These are phyloP conservation scores for Nemania diffusa DNA, from an alignment of 2,329 filamentous ascomycete genomes.

Conservation along the genomic window DNA sequence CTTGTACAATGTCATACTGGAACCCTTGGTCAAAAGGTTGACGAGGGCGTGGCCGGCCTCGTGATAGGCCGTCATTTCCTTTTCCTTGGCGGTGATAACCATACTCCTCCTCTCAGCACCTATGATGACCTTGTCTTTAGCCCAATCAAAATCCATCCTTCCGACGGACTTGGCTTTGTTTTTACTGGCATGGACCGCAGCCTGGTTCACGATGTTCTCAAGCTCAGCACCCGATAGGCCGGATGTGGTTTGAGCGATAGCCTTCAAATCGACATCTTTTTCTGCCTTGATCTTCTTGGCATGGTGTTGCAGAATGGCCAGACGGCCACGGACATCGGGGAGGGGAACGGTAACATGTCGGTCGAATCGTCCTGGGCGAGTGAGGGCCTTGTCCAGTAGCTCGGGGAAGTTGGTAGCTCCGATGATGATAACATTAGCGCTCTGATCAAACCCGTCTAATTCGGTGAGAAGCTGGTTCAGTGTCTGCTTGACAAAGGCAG, in stretches of 20 bases:
- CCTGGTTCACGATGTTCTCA: conserved; percentile 96
- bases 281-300: conserved; percentile 88
- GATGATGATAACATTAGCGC: conserved; percentile 93
- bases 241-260: conserved; percentile 86
- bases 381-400: conserved; percentile 92
- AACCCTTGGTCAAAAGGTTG: conserved; percentile 79
- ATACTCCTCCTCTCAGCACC: conserved; percentile 91
- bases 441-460: conserved; percentile 95
- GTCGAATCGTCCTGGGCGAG: conserved; percentile 93
- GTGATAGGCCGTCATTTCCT: conserved; percentile 93
- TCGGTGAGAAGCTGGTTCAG: conserved; percentile 97
- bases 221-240: conserved; percentile 96
- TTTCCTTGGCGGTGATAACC: conserved; percentile 92
- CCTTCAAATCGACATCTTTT: conserved; percentile 81
- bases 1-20: conserved; percentile 87
- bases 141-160: conserved; percentile 91
- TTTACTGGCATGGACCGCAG: conserved; percentile 93
- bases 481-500: conserved; percentile 95
- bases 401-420: conserved; percentile 97
- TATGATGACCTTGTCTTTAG: conserved; percentile 98
- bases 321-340: conserved; percentile 90
- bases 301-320: conserved; percentile 93
- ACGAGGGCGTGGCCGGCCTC: conserved; percentile 96
- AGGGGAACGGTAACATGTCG: conserved; percentile 89
- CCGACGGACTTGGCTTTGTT: conserved; percentile 79